Conservation (phyloP, 306 rosid genomes). For the Echinosophora koreensis region DNA sequence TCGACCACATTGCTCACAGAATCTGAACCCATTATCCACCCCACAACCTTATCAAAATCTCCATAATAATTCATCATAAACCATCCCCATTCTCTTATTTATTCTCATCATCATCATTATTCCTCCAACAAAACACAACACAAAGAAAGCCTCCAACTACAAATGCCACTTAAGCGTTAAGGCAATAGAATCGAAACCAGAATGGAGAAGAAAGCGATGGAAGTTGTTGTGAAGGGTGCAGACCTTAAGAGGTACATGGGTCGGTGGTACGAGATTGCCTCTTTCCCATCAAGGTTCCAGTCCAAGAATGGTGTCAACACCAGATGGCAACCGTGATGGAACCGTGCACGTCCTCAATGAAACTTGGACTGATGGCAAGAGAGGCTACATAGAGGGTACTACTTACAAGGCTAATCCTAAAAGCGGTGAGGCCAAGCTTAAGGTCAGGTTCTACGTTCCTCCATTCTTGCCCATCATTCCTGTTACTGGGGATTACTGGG, state of each 20-base stretch:
- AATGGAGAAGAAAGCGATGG: constrained; percentile 76
- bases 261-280: constrained; percentile 95
- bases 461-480: constrained; percentile 88
- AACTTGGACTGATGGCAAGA: constrained; percentile 77
- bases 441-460: constrained; percentile 87
- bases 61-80: too few species aligned
- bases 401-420: constrained; percentile 77
- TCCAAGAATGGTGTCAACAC: constrained; percentile 76
- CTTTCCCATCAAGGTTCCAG: constrained; percentile 77
- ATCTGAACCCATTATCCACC: too few species aligned
- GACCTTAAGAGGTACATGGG: constrained; percentile 85
- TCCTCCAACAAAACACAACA: background rate
- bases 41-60: too few species aligned
- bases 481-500: constrained; percentile 89
- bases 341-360: constrained; percentile 82
- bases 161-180: too few species aligned
- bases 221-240: constrained; percentile 63
- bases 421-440: constrained; percentile 87
- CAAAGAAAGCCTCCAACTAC: background rate
- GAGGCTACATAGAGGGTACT: constrained; percentile 68
- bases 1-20: too few species aligned
- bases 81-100: too few species aligned
- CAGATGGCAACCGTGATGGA: constrained; percentile 71
- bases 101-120: too few species aligned
- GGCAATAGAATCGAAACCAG: too few species aligned